Evolutionary conservation across 2,329 filamentous ascomycete species (phyloP).

Genomic region (Neofusicoccum cordaticola): DNA sequence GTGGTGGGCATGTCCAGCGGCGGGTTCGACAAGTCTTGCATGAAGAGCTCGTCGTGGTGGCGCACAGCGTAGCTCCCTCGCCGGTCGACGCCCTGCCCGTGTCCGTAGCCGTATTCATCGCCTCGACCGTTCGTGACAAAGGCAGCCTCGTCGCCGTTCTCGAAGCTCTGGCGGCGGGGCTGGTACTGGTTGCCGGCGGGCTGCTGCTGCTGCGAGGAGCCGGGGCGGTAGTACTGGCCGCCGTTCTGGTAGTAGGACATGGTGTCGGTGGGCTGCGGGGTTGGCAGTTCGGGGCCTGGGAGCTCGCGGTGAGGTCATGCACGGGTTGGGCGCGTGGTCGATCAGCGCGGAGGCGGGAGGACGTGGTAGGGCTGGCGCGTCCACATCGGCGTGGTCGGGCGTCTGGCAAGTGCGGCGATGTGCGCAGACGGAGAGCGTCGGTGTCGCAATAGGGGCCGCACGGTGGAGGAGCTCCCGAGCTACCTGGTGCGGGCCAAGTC

Average conservation of each 20-base stretch:
- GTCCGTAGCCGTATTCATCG: conserved; percentile 33
- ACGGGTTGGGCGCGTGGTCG: neutral
- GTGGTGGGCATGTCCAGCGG: conserved; percentile 22
- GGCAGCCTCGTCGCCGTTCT: conserved; percentile 68
- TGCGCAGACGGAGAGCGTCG: neutral
- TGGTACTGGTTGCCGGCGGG: conserved; percentile 35
- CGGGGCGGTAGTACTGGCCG: conserved; percentile 49
- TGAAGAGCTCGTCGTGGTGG: conserved; percentile 61
- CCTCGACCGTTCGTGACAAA: conserved; percentile 42
- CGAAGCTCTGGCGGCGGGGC: conserved; percentile 67
- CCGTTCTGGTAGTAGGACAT: conserved; percentile 60
- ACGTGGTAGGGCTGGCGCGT: neutral
- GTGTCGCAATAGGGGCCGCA: conserved; percentile 14
- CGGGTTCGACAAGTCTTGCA: conserved; percentile 38
- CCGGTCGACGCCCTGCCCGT: conserved; percentile 22
- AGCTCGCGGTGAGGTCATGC: conserved; percentile 8
- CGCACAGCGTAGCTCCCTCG: conserved; percentile 36
- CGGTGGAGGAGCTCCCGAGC: conserved; percentile 11
- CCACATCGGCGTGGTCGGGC: conserved; percentile 1
- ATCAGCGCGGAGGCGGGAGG: neutral
- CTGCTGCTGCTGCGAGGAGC: conserved; percentile 40
- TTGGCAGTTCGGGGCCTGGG: neutral
- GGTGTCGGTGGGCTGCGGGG: conserved; percentile 19
- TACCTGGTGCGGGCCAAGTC: conserved; percentile 3
- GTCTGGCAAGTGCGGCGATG: neutral